A percentile compares a stretch with the other conserved stretches of the same genome.
These are phyloP conservation scores for Lactifluus hygrophoroides DNA, from an alignment of 768 basidiomycete species.

Conservation along the genomic window DNA sequence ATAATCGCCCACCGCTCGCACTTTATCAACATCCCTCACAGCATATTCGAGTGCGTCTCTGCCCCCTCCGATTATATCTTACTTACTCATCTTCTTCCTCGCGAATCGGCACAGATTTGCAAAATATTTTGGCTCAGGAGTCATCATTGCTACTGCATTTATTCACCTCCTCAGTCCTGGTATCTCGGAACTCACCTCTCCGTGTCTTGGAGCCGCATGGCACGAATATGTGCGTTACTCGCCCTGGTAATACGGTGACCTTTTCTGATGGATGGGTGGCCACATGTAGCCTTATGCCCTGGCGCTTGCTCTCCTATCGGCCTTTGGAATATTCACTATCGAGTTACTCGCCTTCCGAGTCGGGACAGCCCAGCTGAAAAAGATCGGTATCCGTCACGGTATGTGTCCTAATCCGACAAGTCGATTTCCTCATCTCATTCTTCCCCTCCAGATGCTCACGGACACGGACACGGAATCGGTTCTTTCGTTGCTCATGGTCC, in stretches of 20 bases:
- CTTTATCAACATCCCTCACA: constrained; percentile 48
- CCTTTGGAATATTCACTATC: constrained; percentile 76
- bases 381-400: constrained; percentile 59
- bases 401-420: too few species aligned
- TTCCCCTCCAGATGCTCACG: constrained; percentile 35
- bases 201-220: constrained; percentile 70
- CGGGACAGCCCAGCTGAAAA: constrained; percentile 64
- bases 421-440: constrained; percentile 5
- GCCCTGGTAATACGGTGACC: neutral
- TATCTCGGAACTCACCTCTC: constrained; percentile 55
- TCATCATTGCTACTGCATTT: constrained; percentile 14
- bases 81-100: neutral
- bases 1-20: constrained; percentile 47
- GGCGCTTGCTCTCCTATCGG: constrained; percentile 70
- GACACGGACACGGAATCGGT: constrained; percentile 51
- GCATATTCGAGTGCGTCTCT: constrained; percentile 57
- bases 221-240: constrained; percentile 53
- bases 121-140: constrained; percentile 17
- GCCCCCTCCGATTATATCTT: neutral
- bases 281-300: constrained; percentile 64
- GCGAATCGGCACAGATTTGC: constrained; percentile 1
- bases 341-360: constrained; percentile 85
- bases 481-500: constrained; percentile 69
- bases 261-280: neutral
- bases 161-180: constrained; percentile 48